Evolutionary conservation across 148 eudicot genomes (phyloP), one percentile per base, ranked within the genome.

Genomic region (Oxyria digyna): DNA sequence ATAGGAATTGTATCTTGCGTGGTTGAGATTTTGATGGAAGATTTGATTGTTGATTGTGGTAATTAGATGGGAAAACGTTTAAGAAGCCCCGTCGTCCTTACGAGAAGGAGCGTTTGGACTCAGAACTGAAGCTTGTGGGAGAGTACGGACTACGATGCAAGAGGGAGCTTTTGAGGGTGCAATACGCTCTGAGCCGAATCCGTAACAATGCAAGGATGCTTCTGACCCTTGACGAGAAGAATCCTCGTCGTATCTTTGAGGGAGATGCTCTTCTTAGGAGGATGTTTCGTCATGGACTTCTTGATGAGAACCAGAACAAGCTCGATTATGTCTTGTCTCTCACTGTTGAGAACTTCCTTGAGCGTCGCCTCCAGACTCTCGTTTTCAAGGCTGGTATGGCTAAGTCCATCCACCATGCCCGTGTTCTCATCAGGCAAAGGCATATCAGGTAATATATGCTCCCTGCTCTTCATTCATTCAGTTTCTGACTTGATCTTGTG

Each of bases 71-170:
- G 26, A 78, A 78, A 72, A 78, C 81, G 8, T 78, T 78, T 31
- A 78, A 78, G 81, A 78, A 78, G 71, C 81, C 81, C 49, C 77
- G 81, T 23, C 81, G 81, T 67, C 81, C 81, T 3, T 78, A 78
- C 20, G 81, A 78, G 77, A 78, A 78, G 77, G 81, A 78, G 54
- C 72, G 81, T 11, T 74, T 78, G 74, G 81, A 78, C 71, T 74
- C 81, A 57, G 81, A 78, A 62, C 64, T 78, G 55, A 78, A 78
- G 74, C 81, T 78, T 6, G 81, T 78, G 35, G 77, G 81, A 7
- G 81, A 78, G 42, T 78, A 78, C 2, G 81, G 81, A 54, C 81
- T 78, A n/a, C 71, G 81, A 15, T 74, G 77, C 72, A 78, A 78
- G 72, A 78, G 81, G 37, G 81, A 78, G 71, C 71, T 78, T 13